These are phyloP conservation scores for Populus tomentosa DNA, from an alignment of 441 rosid genomes.

Conservation along the genomic window DNA sequence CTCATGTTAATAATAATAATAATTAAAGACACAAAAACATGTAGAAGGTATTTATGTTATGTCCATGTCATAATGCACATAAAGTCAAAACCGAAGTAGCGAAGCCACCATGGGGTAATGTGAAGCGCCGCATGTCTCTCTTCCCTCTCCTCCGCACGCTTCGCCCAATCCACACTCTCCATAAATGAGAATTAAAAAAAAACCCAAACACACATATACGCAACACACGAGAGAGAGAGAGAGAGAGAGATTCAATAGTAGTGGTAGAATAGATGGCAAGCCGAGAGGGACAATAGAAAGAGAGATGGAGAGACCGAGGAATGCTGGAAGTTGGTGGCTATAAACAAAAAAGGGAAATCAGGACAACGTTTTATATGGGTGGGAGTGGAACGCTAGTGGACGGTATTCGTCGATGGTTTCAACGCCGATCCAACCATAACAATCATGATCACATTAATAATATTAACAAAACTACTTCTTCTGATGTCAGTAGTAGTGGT, in stretches of 20 bases:
- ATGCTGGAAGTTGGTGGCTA: constrained; percentile 35
- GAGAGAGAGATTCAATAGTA: not conserved
- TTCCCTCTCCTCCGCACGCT: not conserved
- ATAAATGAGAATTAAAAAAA: no score
- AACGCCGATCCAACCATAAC: constrained; percentile 39
- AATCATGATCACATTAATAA: constrained; percentile 5
- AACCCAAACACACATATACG: no score
- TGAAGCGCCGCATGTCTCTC: not conserved
- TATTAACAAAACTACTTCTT: not conserved
- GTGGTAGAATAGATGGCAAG: not conserved
- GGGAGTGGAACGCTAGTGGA: constrained; percentile 78
- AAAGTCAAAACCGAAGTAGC: no score
- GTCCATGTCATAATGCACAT: not conserved
- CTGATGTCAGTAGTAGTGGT: constrained; percentile 14
- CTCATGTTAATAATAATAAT: no score
- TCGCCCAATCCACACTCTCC: not conserved
- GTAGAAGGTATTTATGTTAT: not conserved
- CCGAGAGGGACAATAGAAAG: constrained; percentile 8
- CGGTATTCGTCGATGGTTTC: constrained; percentile 95
- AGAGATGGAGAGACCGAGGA: constrained; percentile 15
- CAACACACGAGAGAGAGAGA: not conserved
- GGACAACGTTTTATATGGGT: not conserved
- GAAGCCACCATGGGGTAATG: not conserved
- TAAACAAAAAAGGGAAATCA: constrained; percentile 9
- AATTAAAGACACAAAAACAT: not conserved